These are phyloP conservation scores for Hypoxylon sp. DNA, from an alignment of 2,329 filamentous ascomycete genomes.

Conservation along the genomic window DNA sequence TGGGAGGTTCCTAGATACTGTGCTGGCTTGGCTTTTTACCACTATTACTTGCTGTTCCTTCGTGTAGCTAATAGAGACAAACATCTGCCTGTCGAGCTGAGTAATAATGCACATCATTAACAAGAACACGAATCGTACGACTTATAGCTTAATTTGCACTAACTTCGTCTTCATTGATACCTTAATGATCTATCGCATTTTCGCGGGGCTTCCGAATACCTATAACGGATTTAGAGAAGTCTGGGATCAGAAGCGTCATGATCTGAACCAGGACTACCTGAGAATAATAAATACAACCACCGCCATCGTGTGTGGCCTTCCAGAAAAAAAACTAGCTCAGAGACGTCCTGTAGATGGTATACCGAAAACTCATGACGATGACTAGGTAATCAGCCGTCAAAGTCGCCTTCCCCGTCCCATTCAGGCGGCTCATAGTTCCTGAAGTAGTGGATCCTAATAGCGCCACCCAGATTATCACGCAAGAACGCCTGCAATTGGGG, in stretches of 20 bases:
- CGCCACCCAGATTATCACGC: constrained; percentile 49
- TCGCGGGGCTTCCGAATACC: not conserved
- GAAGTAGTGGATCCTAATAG: too few species aligned
- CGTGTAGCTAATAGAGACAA: not conserved
- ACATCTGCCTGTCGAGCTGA: not conserved
- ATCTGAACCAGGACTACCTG: not conserved
- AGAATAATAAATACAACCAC: not conserved
- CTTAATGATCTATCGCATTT: not conserved
- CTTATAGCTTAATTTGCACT: not conserved
- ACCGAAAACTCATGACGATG: not conserved
- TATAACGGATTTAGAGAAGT: not conserved
- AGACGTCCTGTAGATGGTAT: not conserved
- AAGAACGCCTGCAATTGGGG: constrained; percentile 47
- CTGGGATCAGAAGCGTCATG: not conserved
- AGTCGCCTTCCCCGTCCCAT: too few species aligned
- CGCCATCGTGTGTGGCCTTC: too few species aligned
- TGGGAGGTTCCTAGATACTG: not conserved
- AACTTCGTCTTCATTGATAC: not conserved
- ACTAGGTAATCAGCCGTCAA: too few species aligned
- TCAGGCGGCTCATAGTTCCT: too few species aligned
- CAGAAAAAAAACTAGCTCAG: too few species aligned
- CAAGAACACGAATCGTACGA: not conserved
- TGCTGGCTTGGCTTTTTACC: not conserved
- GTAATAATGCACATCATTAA: not conserved
- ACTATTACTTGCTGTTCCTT: not conserved